Conservation (phyloP, 1,139 yeast species). For the Sugiyamaella novakii region DNA sequence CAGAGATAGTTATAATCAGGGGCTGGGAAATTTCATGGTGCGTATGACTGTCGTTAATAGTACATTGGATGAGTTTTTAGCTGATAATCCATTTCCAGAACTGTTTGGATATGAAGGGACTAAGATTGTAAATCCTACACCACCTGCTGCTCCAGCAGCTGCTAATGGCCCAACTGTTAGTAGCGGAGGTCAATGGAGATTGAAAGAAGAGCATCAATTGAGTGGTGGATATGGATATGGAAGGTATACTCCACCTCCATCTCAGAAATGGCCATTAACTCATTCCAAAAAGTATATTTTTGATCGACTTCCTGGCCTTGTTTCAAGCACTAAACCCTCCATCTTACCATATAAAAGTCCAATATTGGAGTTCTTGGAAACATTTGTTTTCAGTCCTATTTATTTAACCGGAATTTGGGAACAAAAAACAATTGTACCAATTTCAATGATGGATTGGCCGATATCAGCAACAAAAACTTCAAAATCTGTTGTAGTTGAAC, state of each 20-base stretch:
- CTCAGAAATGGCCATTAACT: conserved; percentile 21
- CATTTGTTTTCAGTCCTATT: conserved; percentile 37
- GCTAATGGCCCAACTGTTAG: conserved; percentile 8
- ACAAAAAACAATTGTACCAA: conserved; percentile 21
- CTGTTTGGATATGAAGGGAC: conserved; percentile 5
- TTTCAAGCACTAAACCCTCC: conserved; percentile 32
- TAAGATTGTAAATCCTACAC: conserved; percentile 2
- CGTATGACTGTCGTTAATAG: conserved; percentile 25
- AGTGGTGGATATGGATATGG: not conserved
- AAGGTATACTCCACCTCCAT: not conserved
- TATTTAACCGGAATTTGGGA: conserved; percentile 34
- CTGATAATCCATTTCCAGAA: conserved; percentile 20
- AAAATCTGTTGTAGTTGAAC: conserved; percentile 32
- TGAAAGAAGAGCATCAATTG: not conserved
- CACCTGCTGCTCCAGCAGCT: conserved; percentile 11
- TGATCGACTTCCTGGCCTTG: conserved; percentile 21
- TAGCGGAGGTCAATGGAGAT: conserved; percentile 4
- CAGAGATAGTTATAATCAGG: conserved; percentile 35
- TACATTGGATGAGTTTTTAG: conserved; percentile 22
- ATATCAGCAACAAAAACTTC: conserved; percentile 15
- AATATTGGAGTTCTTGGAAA: conserved; percentile 36
- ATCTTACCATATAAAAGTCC: conserved; percentile 39
- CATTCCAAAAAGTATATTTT: conserved; percentile 18
- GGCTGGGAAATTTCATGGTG: conserved; percentile 43
- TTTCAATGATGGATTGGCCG: conserved; percentile 23